phyloP scores from a whole-genome alignment of 1,139 yeast species.

The Candida dubliniensis region DNA sequence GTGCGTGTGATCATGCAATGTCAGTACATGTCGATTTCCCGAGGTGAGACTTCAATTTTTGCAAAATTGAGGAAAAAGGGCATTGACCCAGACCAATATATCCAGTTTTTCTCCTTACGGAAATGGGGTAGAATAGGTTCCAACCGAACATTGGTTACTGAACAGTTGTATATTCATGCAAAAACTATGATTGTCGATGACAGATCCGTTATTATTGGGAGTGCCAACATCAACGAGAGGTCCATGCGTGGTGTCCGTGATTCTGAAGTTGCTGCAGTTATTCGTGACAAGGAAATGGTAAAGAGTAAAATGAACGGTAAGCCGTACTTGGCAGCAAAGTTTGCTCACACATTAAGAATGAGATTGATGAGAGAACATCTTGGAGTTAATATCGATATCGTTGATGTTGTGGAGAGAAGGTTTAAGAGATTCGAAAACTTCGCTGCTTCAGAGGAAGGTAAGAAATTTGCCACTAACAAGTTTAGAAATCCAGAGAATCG shows the following conservation, averaged over 20 bases:
- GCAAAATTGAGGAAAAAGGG: constrained; percentile 77
- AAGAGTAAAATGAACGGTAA: constrained; percentile 79
- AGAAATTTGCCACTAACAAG: constrained; percentile 42
- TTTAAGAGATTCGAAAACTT: constrained; percentile 59
- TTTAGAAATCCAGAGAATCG: constrained; percentile 34
- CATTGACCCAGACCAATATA: constrained; percentile 86
- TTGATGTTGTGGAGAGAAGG: constrained; percentile 81
- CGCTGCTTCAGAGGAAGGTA: constrained; percentile 49
- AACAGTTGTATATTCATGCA: constrained; percentile 92
- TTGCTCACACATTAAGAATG: constrained; percentile 86
- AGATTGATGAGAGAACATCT: constrained; percentile 95
- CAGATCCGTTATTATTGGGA: constrained; percentile 87
- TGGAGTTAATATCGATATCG: constrained; percentile 86
- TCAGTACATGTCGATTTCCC: constrained; percentile 88
- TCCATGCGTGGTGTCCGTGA: constrained; percentile 93
- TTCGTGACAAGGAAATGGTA: constrained; percentile 79
- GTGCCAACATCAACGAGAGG: constrained; percentile 94
- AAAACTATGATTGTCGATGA: constrained; percentile 94
- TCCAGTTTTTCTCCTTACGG: constrained; percentile 86
- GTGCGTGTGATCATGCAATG: constrained; percentile 96
- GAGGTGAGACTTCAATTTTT: constrained; percentile 88
- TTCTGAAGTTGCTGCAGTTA: constrained; percentile 87
- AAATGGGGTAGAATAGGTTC: constrained; percentile 96
- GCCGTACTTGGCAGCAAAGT: constrained; percentile 77
- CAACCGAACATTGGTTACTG: constrained; percentile 72